Conservation (phyloP, 1,284 basidiomycete genomes). For the Cryptococcus sp. region DNA sequence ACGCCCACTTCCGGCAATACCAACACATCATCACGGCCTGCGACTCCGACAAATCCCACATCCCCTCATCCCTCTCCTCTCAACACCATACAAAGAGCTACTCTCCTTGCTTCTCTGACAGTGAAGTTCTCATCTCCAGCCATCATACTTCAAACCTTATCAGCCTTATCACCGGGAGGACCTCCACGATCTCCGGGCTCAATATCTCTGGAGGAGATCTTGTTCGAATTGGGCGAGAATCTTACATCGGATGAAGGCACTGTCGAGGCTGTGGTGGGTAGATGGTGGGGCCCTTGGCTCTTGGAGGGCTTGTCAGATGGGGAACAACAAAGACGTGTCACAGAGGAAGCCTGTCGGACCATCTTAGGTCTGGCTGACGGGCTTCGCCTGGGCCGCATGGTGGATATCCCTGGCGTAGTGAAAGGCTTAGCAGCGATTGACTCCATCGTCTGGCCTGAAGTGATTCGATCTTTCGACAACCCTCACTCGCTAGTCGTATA, state of each 20-base stretch:
- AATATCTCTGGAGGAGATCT: constrained; percentile 50
- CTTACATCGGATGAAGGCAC: constrained; percentile 52
- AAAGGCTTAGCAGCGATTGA: constrained; percentile 74
- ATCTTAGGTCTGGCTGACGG: constrained; percentile 48
- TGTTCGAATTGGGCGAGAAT: constrained; percentile 53
- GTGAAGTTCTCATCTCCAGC: constrained; percentile 53
- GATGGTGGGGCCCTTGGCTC: constrained; percentile 51
- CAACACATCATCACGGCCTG: constrained; percentile 33
- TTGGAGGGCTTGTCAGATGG: constrained; percentile 26
- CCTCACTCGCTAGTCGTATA: constrained; percentile 46
- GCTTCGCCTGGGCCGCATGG: constrained; percentile 48
- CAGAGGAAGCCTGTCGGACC: constrained; percentile 43
- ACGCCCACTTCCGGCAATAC: constrained; percentile 21
- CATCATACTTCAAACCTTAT: constrained; percentile 50
- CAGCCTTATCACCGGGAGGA: constrained; percentile 48
- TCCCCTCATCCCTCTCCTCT: constrained; percentile 47
- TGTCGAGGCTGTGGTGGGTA: constrained; percentile 46
- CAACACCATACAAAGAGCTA: constrained; percentile 45
- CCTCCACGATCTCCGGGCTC: constrained; percentile 38
- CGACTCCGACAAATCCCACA: constrained; percentile 48
- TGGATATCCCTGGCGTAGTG: constrained; percentile 50
- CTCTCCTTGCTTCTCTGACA: constrained; percentile 43
- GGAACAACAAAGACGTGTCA: constrained; percentile 31
- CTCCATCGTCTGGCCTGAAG: constrained; percentile 72
- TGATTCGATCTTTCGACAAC: constrained; percentile 54